Evolutionary conservation across 495 filamentous ascomycete genomes (phyloP).

Genomic region (Penicillium antarcticum): DNA sequence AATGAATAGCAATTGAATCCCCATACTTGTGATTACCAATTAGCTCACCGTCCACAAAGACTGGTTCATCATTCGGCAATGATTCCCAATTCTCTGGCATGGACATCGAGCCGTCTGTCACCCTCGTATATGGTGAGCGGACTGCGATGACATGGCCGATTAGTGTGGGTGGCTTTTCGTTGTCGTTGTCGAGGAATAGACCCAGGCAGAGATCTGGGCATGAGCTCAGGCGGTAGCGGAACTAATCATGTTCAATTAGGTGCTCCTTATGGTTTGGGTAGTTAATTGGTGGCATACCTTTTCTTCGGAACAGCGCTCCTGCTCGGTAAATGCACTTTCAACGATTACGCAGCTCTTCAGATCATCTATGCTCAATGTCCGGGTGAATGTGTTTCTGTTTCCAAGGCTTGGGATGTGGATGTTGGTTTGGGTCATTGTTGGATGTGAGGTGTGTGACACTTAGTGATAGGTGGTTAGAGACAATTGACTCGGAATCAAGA

Average conservation of each 20-base stretch:
- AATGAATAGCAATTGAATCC: slow-evolving; percentile 20
- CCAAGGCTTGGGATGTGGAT: slow-evolving; percentile 4
- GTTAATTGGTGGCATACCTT: slow-evolving; percentile 9
- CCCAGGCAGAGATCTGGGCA: slow-evolving; percentile 18
- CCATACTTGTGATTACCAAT: slow-evolving; percentile 22
- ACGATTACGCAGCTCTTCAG: slow-evolving; percentile 20
- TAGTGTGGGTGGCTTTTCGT: not conserved
- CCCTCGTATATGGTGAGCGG: not conserved
- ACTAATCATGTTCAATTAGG: slow-evolving; percentile 6
- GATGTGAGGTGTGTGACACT: not conserved
- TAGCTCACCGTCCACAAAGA: slow-evolving; percentile 5
- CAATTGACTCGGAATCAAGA: not conserved
- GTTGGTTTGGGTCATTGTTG: not conserved
- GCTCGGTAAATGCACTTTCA: slow-evolving; percentile 16
- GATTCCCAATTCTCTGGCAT: slow-evolving; percentile 21
- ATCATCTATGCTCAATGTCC: slow-evolving; percentile 13
- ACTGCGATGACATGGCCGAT: slow-evolving; percentile 23
- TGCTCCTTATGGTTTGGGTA: not conserved
- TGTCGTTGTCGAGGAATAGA: slow-evolving; percentile 13
- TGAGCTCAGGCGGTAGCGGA: slow-evolving; percentile 16
- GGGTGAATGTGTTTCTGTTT: slow-evolving; percentile 4
- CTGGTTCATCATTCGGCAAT: not conserved
- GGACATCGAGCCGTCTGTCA: slow-evolving; percentile 22
- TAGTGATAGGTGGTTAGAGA: not conserved
- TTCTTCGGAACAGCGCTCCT: slow-evolving; percentile 23